Conservation (phyloP, 1,284 basidiomycete species). For the Heliocybe sulcata region DNA sequence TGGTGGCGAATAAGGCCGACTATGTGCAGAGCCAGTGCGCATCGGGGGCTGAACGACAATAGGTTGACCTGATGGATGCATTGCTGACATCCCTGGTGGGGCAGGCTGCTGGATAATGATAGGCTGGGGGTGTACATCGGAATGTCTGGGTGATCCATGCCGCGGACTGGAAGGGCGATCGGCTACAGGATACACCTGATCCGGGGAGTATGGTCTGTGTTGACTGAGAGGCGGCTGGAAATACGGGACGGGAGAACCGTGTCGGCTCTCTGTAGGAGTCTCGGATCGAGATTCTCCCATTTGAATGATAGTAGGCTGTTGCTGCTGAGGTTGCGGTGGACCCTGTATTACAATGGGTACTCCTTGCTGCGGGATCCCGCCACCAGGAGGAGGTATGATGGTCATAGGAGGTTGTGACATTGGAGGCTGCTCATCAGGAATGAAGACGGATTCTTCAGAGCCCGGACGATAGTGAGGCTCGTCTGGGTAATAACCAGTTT, state of each 20-base stretch:
- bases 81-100: not conserved
- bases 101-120: slow-evolving; percentile 12
- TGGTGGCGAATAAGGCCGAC: not conserved
- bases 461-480: not conserved
- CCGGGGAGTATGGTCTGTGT: not conserved
- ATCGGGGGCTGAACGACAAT: not conserved
- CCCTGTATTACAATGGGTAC: slow-evolving; percentile 4
- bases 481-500: not conserved
- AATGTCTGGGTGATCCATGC: not conserved
- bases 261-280: not conserved
- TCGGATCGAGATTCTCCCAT: not conserved
- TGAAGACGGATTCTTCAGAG: not conserved
- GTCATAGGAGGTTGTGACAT: not conserved
- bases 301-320: slow-evolving; percentile 4
- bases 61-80: not conserved
- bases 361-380: not conserved
- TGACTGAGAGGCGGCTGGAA: not conserved
- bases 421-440: not conserved
- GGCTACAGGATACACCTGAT: not conserved
- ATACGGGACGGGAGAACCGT: not conserved
- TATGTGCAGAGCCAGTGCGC: not conserved
- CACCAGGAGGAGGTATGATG: slow-evolving; percentile 3
- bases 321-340: not conserved
- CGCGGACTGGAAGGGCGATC: not conserved
- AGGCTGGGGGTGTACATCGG: slow-evolving; percentile 4